These are phyloP conservation scores for Alisma plantagoaquatica DNA, from an alignment of 106 monocot genomes.

Conservation along the genomic window DNA sequence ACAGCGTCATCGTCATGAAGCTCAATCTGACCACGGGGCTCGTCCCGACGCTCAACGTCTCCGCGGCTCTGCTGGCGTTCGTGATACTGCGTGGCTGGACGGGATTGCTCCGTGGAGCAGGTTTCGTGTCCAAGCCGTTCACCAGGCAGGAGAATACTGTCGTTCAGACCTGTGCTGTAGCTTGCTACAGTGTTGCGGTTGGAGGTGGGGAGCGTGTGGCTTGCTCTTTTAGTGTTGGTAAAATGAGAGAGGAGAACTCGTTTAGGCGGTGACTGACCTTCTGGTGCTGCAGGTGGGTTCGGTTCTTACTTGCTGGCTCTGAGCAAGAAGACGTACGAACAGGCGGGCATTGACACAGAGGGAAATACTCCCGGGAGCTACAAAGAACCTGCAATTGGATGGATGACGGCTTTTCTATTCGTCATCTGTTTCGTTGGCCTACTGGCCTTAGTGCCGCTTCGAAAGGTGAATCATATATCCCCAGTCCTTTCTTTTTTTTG, in stretches of 20 bases:
- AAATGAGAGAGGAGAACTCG: neutral
- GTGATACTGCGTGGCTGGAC: neutral
- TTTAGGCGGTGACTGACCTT: neutral
- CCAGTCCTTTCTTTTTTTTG: neutral
- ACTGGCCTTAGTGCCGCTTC: constrained; percentile 41
- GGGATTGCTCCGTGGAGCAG: neutral
- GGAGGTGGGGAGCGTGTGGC: neutral
- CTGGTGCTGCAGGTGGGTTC: constrained; percentile 3
- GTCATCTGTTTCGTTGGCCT: constrained; percentile 51
- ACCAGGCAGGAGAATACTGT: constrained; percentile 8
- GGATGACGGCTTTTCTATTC: constrained; percentile 45
- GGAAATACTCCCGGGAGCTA: no score
- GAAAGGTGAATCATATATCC: constrained; percentile 54
- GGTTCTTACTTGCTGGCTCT: constrained; percentile 1
- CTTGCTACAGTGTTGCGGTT: constrained; percentile 1
- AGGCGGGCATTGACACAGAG: neutral
- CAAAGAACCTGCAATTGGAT: no score
- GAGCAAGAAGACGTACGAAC: constrained; percentile 8
- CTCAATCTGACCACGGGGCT: constrained; percentile 5
- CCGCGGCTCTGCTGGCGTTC: constrained; percentile 3
- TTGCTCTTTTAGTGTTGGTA: neutral
- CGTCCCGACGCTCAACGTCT: constrained; percentile 4
- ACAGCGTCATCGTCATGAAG: constrained; percentile 11
- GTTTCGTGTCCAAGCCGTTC: neutral
- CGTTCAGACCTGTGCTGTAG: constrained; percentile 3